A percentile compares a stretch with the other conserved stretches of the same genome.
phyloP scores from a whole-genome alignment of 441 rosid genomes.

The Iberis amara region DNA sequence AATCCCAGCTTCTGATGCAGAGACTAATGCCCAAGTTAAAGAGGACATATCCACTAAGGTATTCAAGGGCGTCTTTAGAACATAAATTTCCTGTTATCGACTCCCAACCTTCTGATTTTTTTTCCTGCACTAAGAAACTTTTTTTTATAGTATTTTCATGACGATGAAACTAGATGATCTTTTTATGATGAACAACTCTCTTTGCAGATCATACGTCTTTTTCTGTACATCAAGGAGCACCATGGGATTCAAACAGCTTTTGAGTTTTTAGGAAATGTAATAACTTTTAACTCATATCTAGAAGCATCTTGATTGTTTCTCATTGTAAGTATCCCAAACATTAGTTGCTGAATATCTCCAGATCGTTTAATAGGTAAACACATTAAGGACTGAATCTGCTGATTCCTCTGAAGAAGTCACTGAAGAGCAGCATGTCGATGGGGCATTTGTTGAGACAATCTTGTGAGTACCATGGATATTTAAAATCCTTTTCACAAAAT shows the following conservation, averaged over 20 bases:
- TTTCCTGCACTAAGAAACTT: constrained; percentile 1
- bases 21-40: constrained; percentile 41
- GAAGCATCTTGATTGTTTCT: constrained; percentile 6
- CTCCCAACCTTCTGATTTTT: neutral
- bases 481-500: constrained; percentile 4
- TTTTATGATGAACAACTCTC: constrained; percentile 24
- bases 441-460: constrained; percentile 84
- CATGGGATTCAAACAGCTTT: constrained; percentile 75
- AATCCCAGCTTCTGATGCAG: constrained; percentile 35
- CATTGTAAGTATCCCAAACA: constrained; percentile 18
- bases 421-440: constrained; percentile 88
- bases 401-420: constrained; percentile 56
- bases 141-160: constrained; percentile 4
- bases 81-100: constrained; percentile 9
- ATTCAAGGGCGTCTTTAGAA: constrained; percentile 31
- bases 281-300: constrained; percentile 20
- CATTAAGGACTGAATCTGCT: constrained; percentile 54
- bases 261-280: constrained; percentile 87
- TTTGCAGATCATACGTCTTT: constrained; percentile 86
- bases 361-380: constrained; percentile 58
- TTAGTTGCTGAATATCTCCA: constrained; percentile 13
- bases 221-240: constrained; percentile 80
- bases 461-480: constrained; percentile 50
- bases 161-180: constrained; percentile 21
- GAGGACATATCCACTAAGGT: constrained; percentile 93